Conservation (phyloP, 192 early-diverging fungal species). For the Ambispora gerdemannii region DNA sequence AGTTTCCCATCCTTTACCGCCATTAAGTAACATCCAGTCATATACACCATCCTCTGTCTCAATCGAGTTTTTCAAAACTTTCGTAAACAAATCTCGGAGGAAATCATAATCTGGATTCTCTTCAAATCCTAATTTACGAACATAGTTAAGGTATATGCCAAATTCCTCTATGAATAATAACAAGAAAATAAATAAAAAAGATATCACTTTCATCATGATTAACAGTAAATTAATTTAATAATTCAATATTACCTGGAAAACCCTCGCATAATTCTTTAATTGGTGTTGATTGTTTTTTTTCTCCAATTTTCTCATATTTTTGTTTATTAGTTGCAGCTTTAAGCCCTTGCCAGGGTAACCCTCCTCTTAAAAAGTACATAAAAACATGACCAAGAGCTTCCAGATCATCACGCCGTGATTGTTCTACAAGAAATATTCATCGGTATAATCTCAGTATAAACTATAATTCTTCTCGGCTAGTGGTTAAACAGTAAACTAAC, state of each 20-base stretch:
- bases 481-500: conserved; percentile 50
- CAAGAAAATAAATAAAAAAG: not conserved
- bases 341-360: conserved; percentile 95
- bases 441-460: too few species aligned
- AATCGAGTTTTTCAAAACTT: conserved; percentile 64
- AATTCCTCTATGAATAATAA: conserved; percentile 68
- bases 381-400: conserved; percentile 98
- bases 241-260: conserved; percentile 63
- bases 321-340: conserved; percentile 98
- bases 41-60: conserved; percentile 89
- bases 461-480: too few species aligned
- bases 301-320: conserved; percentile 99
- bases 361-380: conserved; percentile 95
- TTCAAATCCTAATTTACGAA: conserved; percentile 89
- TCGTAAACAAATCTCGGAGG: conserved; percentile 79
- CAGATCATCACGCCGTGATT: conserved; percentile 95
- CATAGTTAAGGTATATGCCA: conserved; percentile 84
- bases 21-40: conserved; percentile 82
- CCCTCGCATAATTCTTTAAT: conserved; percentile 89
- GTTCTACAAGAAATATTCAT: conserved; percentile 69
- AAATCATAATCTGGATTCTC: conserved; percentile 98
- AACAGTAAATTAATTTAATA: not conserved
- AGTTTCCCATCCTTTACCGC: conserved; percentile 55
- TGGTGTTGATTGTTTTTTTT: conserved; percentile 90
- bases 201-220: not conserved